Evolutionary conservation across 805 yeast genomes (phyloP).

Genomic region (Suhomyces sp.): DNA sequence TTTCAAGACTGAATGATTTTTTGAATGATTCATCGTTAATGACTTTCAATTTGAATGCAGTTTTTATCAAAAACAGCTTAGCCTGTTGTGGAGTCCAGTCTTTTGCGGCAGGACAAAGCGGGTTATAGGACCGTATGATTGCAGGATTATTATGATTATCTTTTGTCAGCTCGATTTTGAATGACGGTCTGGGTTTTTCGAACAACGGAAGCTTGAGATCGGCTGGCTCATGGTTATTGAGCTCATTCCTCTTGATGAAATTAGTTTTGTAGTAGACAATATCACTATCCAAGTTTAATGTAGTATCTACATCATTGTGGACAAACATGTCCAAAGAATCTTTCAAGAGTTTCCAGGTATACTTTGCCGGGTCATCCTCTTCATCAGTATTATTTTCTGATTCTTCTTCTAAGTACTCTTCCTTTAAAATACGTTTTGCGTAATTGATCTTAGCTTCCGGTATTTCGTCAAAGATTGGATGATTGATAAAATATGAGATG

Average conservation of each 20-base stretch:
- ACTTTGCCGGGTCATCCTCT: slow-evolving; percentile 10
- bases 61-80: slow-evolving; percentile 25
- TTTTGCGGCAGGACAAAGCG: slow-evolving; percentile 40
- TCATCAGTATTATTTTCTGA: slow-evolving; percentile 9
- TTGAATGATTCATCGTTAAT: slow-evolving; percentile 41
- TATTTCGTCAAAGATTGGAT: slow-evolving; percentile 45
- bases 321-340: slow-evolving; percentile 34
- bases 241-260: slow-evolving; percentile 37
- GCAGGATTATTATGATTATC: slow-evolving; percentile 12
- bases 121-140: slow-evolving; percentile 16
- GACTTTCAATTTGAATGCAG: slow-evolving; percentile 35
- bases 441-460: slow-evolving; percentile 39
- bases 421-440: slow-evolving; percentile 23
- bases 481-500: slow-evolving; percentile 40
- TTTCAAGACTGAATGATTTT: slow-evolving; percentile 26
- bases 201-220: slow-evolving; percentile 7
- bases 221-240: slow-evolving; percentile 11
- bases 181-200: slow-evolving; percentile 35
- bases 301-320: slow-evolving; percentile 24
- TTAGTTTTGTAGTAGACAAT: slow-evolving; percentile 45
- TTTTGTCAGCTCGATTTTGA: slow-evolving; percentile 25
- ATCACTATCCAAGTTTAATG: slow-evolving; percentile 40
- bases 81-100: slow-evolving; percentile 38
- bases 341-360: slow-evolving; percentile 31
- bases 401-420: slow-evolving; percentile 4